phyloP scores from a whole-genome alignment of 495 filamentous ascomycete genomes.

The Chaetomium cochliodes region DNA sequence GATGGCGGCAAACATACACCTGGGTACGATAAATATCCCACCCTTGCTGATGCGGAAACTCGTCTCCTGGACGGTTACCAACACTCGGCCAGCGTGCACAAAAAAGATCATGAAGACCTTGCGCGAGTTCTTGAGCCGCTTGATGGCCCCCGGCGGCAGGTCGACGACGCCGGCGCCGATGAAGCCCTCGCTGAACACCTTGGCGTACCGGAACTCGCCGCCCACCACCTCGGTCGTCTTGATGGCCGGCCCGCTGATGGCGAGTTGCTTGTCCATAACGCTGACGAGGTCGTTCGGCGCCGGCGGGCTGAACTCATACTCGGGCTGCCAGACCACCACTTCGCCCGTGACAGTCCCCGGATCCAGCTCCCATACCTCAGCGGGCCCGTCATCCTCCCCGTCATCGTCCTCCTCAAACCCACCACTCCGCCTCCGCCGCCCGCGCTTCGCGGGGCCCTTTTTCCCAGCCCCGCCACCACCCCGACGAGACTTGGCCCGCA shows the following conservation, averaged over 20 bases:
- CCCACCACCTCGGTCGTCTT: slow-evolving; percentile 73
- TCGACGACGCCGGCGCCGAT: slow-evolving; percentile 88
- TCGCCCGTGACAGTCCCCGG: slow-evolving; percentile 49
- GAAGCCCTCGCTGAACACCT: slow-evolving; percentile 77
- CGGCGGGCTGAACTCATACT: slow-evolving; percentile 43
- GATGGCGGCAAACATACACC: slow-evolving; percentile 62
- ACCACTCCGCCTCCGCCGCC: slow-evolving; percentile 16
- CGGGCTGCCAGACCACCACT: slow-evolving; percentile 47
- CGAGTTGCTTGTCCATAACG: slow-evolving; percentile 62
- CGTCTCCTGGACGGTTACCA: slow-evolving; percentile 75
- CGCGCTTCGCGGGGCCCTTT: slow-evolving; percentile 14
- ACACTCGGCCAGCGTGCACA: slow-evolving; percentile 72
- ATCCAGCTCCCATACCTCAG: slow-evolving; percentile 52
- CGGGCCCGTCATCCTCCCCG: slow-evolving; percentile 49
- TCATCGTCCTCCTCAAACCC: slow-evolving; percentile 35
- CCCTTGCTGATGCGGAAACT: slow-evolving; percentile 79
- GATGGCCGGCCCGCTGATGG: slow-evolving; percentile 72
- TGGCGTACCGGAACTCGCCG: slow-evolving; percentile 78
- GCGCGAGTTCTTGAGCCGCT: slow-evolving; percentile 83
- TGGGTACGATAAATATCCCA: slow-evolving; percentile 87
- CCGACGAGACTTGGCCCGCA: slow-evolving; percentile 3
- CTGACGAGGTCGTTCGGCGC: slow-evolving; percentile 49
- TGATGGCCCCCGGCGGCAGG: slow-evolving; percentile 73
- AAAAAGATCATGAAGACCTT: slow-evolving; percentile 97
- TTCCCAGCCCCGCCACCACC: neutral